Percentiles rank a stretch among this genome's conserved stretches.
These are phyloP conservation scores for Fragosphaeria purpurea DNA, from an alignment of 2,329 filamentous ascomycete genomes.

Conservation along the genomic window DNA sequence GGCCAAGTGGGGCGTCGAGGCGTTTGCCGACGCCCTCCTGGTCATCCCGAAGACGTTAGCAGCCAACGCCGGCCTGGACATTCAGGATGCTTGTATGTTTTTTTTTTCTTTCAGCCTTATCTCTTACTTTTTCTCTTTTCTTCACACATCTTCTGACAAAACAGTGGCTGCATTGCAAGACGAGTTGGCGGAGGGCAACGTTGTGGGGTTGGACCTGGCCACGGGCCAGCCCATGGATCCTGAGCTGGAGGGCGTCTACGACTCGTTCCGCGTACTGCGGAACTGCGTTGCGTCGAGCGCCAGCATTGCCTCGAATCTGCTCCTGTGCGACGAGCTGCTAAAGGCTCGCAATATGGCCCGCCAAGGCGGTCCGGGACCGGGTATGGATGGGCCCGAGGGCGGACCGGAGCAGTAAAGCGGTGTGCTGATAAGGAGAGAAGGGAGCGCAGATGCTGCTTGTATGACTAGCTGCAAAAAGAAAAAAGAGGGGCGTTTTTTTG, in stretches of 20 bases:
- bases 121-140: not conserved
- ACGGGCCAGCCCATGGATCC: constrained; percentile 94
- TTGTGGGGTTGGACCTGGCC: constrained; percentile 76
- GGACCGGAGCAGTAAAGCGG: constrained; percentile 35
- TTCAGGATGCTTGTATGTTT: constrained; percentile 81
- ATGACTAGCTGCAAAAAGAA: constrained; percentile 18
- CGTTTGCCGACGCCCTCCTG: constrained; percentile 88
- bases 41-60: constrained; percentile 96
- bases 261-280: constrained; percentile 88
- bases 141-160: constrained; percentile 9
- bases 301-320: constrained; percentile 87
- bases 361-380: constrained; percentile 50
- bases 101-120: not conserved
- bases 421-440: constrained; percentile 14
- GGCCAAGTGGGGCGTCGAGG: constrained; percentile 88
- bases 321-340: constrained; percentile 92
- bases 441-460: constrained; percentile 25
- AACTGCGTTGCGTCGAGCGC: constrained; percentile 91
- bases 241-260: constrained; percentile 81
- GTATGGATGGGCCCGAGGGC: constrained; percentile 51
- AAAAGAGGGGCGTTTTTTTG: constrained; percentile 4
- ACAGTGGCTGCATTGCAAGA: constrained; percentile 79
- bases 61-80: constrained; percentile 90
- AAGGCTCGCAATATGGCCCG: constrained; percentile 94
- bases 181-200: constrained; percentile 71